These are phyloP conservation scores for Rhynchosporium secalis DNA, from an alignment of 2,329 filamentous ascomycete genomes.

Conservation along the genomic window DNA sequence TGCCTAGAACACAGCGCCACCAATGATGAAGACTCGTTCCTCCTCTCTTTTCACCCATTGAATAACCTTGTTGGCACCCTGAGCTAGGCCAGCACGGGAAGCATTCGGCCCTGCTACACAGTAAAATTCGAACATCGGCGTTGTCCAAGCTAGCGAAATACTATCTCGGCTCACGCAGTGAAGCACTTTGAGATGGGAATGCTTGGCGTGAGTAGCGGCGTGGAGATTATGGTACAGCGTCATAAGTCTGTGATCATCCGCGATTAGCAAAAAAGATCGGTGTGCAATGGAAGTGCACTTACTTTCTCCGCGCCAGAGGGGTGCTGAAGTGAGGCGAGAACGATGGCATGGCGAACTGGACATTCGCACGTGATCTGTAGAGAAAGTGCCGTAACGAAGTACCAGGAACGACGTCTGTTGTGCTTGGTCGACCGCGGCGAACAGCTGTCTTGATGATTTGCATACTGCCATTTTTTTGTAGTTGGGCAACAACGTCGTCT, in stretches of 20 bases:
- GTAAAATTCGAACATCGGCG: slow-evolving; percentile 89
- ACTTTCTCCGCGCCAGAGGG: slow-evolving; percentile 63
- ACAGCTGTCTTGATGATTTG: slow-evolving; percentile 72
- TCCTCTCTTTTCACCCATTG: slow-evolving; percentile 93
- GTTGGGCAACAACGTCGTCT: slow-evolving; percentile 62
- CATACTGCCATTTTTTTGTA: slow-evolving; percentile 75
- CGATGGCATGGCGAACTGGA: slow-evolving; percentile 92
- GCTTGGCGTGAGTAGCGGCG: slow-evolving; percentile 78
- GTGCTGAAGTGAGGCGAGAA: slow-evolving; percentile 67
- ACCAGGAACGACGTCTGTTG: slow-evolving; percentile 76
- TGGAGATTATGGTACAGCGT: slow-evolving; percentile 85
- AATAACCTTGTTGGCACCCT: slow-evolving; percentile 84
- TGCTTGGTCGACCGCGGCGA: slow-evolving; percentile 66
- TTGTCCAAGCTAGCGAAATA: slow-evolving; percentile 86
- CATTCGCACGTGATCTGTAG: slow-evolving; percentile 91
- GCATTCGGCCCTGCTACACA: slow-evolving; percentile 81
- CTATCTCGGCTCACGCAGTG: slow-evolving; percentile 75
- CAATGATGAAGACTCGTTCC: slow-evolving; percentile 93
- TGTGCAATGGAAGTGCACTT: slow-evolving; percentile 27
- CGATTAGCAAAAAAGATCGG: background rate
- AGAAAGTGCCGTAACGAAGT: slow-evolving; percentile 86
- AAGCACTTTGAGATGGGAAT: slow-evolving; percentile 82
- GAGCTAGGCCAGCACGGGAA: slow-evolving; percentile 66
- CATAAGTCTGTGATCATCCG: slow-evolving; percentile 57
- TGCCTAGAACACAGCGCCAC: slow-evolving; percentile 75